phyloP scores from a whole-genome alignment of 495 filamentous ascomycete genomes.

The Trichoderma orchidacearum region DNA sequence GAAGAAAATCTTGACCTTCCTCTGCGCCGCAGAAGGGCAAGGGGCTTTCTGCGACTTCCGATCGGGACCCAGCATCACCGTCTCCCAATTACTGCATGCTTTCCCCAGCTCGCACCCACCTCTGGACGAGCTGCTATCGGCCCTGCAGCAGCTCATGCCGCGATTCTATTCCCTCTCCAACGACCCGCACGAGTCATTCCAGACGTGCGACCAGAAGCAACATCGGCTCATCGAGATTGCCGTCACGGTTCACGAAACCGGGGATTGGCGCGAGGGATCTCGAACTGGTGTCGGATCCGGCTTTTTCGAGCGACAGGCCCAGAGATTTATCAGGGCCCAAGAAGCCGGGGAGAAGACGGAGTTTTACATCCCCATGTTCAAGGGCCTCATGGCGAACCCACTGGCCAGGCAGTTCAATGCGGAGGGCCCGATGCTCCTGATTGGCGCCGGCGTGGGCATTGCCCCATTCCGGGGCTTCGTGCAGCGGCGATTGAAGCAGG shows the following conservation, averaged over 20 bases:
- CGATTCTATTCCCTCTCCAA: slow-evolving; percentile 97
- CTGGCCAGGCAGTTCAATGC: slow-evolving; percentile 76
- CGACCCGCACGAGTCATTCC: slow-evolving; percentile 76
- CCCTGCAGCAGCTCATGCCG: slow-evolving; percentile 80
- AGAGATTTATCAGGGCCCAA: slow-evolving; percentile 50
- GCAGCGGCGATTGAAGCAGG: slow-evolving; percentile 82
- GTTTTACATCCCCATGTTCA: slow-evolving; percentile 86
- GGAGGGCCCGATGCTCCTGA: slow-evolving; percentile 93
- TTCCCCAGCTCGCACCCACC: slow-evolving; percentile 88
- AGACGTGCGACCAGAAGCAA: slow-evolving; percentile 48
- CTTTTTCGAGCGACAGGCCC: slow-evolving; percentile 73
- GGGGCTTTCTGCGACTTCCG: slow-evolving; percentile 90
- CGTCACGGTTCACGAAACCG: slow-evolving; percentile 79
- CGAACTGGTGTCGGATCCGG: slow-evolving; percentile 67
- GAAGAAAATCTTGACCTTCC: slow-evolving; percentile 72
- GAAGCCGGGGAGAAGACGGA: slow-evolving; percentile 39
- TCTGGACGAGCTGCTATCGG: slow-evolving; percentile 63
- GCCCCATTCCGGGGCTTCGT: slow-evolving; percentile 97
- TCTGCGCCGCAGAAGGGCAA: slow-evolving; percentile 84
- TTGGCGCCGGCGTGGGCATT: slow-evolving; percentile 92
- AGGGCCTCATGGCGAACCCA: slow-evolving; percentile 96
- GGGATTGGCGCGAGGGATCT: slow-evolving; percentile 58
- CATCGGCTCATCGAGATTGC: slow-evolving; percentile 87
- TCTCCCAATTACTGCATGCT: slow-evolving; percentile 75
- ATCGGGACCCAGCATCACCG: slow-evolving; percentile 70